Conservation (phyloP, 2,329 filamentous ascomycete species). For the Aspergillus tubingensis region DNA sequence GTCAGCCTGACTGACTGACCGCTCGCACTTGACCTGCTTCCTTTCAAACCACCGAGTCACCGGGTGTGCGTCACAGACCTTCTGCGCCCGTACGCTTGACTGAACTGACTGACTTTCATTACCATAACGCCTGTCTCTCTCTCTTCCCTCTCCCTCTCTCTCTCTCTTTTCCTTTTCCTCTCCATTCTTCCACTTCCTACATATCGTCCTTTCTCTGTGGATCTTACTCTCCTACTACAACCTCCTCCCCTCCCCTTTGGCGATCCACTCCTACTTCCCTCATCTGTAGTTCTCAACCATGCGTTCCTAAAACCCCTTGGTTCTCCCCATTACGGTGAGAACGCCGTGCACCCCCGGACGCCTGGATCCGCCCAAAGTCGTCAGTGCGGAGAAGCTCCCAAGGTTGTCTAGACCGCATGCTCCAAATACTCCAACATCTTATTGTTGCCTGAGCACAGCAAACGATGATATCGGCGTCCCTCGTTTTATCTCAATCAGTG, state of each 20-base stretch:
- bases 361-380: constrained; percentile 27
- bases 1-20: constrained; percentile 21
- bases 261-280: neutral
- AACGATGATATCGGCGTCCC: constrained; percentile 28
- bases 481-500: constrained; percentile 16
- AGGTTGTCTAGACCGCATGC: constrained; percentile 32
- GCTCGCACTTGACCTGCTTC: constrained; percentile 27
- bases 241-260: constrained; percentile 12
- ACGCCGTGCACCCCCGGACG: constrained; percentile 30
- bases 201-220: constrained; percentile 20
- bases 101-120: neutral
- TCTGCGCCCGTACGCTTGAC: constrained; percentile 17
- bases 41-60: constrained; percentile 39
- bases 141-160: constrained; percentile 9
- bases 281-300: constrained; percentile 21
- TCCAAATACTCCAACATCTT: constrained; percentile 29
- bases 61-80: constrained; percentile 46
- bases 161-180: constrained; percentile 14
- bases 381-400: constrained; percentile 45
- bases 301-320: constrained; percentile 24
- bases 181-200: constrained; percentile 20
- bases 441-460: constrained; percentile 30
- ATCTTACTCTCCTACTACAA: constrained; percentile 4
- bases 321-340: constrained; percentile 29
- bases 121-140: neutral